Evolutionary conservation across 169 alveolate species (phyloP), one percentile per base, ranked within the genome.

Genomic region (Plasmodium berghei): DNA sequence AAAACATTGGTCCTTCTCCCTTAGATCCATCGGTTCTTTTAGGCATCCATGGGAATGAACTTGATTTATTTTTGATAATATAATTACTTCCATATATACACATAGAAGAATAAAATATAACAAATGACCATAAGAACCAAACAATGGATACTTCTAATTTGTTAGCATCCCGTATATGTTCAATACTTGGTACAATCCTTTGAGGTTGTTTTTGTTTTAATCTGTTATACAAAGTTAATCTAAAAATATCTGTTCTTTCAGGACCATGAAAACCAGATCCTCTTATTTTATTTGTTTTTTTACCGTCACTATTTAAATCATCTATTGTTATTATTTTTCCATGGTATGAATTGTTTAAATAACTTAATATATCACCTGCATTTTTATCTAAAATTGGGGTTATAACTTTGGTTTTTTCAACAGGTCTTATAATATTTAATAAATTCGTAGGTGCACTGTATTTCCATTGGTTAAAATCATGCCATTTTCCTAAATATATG

Each of bases 231-330:
- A 96, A 89, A 55, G 91, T 95, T 52, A 96, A 92, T 66, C 96
- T 40, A 62, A 94, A 67, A 48, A 93, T 94, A 62, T 96, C 98
- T 18, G 95, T 94, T 73, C 96, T 74, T 92, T 96, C 98, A 8
- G 98, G 98, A 9, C 98, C 98, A 63, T 96, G 98, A 18, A 95
- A 83, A 12, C 96, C 98, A 42, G 93, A 75, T 9, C 98, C 98
- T n/a, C 98, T 92, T 22, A 96, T 93, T 22, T 69, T 87, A 89
- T 92, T 93, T 28, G 46, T 55, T 70, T 70, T 71, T 10, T 58
- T 55, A 12, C 87, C 88, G 18, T 59, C 72, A 12, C 94, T 87
- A 18, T 93, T 92, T 55, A 94, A 55, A 74, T 94, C 96, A 87
- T 94, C 94, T 24, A 90, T 56, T 10, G 96, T 92, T 45, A 94